These are phyloP conservation scores for Phalaenopsis aphrodite DNA, from an alignment of 106 monocot species.

Conservation along the genomic window DNA sequence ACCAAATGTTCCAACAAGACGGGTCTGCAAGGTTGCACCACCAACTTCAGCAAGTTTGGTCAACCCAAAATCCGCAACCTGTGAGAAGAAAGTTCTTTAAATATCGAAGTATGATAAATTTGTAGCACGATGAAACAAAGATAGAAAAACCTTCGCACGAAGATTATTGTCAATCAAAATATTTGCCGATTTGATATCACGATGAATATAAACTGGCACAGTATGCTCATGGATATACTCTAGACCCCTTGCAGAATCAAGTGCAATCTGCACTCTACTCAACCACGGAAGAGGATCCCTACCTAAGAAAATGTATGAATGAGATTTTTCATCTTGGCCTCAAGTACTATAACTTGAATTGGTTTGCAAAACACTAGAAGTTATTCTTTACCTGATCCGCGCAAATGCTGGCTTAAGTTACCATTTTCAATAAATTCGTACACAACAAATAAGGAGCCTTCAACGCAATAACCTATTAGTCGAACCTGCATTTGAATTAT, in stretches of 20 bases:
- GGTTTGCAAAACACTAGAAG: neutral
- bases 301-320: constrained; percentile 27
- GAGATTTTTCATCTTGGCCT: neutral
- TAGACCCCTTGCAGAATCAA: constrained; percentile 91
- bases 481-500: constrained; percentile 53
- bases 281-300: constrained; percentile 71
- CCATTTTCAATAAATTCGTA: constrained; percentile 95
- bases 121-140: neutral
- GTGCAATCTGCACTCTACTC: constrained; percentile 83
- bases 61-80: constrained; percentile 99
- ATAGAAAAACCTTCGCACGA: constrained; percentile 59
- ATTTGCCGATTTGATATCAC: constrained; percentile 96
- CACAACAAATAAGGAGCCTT: constrained; percentile 66
- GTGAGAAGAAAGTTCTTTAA: constrained; percentile 1
- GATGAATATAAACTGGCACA: constrained; percentile 83
- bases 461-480: constrained; percentile 82
- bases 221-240: constrained; percentile 98
- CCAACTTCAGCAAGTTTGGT: constrained; percentile 83
- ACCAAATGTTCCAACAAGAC: constrained; percentile 91
- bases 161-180: constrained; percentile 84
- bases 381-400: constrained; percentile 43
- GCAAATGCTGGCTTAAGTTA: constrained; percentile 76
- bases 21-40: constrained; percentile 37
- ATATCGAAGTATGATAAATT: neutral
- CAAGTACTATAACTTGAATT: neutral